Conservation (phyloP, 176 grass and related monocot species). For the Microstegium vimineum region DNA sequence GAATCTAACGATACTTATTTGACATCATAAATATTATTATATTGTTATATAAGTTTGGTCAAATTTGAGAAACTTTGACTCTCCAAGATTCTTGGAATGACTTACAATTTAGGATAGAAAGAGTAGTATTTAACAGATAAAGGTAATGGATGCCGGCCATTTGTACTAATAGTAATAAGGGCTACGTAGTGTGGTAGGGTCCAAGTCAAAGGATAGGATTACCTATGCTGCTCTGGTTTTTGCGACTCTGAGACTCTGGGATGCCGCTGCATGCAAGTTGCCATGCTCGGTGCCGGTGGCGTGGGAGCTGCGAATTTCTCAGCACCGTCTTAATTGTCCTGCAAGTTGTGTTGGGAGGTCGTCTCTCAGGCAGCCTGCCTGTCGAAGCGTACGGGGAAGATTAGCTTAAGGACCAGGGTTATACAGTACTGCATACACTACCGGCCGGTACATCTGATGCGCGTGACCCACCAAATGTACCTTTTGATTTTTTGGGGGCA, state of each 20-base stretch:
- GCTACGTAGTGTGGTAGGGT: too few species aligned
- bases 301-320: neutral
- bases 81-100: too few species aligned
- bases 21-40: too few species aligned
- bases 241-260: neutral
- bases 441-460: too few species aligned
- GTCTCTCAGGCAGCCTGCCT: neutral
- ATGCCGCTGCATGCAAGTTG: conserved; percentile 2
- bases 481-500: neutral
- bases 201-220: neutral
- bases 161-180: too few species aligned
- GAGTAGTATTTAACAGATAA: too few species aligned
- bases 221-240: neutral
- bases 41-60: too few species aligned
- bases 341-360: neutral
- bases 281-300: neutral
- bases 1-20: too few species aligned
- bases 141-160: too few species aligned
- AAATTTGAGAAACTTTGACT: too few species aligned
- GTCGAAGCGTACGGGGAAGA: neutral
- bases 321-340: neutral
- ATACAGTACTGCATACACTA: too few species aligned
- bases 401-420: neutral
- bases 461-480: neutral
- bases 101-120: too few species aligned